Conservation (phyloP, 192 early-diverging fungal species). For the Obelidium mucronatum region DNA sequence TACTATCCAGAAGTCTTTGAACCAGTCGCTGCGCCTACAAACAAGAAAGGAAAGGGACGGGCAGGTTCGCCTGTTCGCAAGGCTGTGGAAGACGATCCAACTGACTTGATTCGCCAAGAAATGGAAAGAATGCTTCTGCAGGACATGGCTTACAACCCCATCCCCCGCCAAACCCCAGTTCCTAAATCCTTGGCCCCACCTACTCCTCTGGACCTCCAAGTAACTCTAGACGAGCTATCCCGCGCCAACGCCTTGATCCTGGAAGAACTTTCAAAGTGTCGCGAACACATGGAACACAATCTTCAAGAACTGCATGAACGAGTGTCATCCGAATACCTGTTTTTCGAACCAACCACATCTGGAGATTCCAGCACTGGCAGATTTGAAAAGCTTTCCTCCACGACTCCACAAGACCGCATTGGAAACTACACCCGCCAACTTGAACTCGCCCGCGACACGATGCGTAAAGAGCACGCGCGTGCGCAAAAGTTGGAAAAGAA, state of each 20-base stretch:
- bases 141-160: constrained; percentile 78
- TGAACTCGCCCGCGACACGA: constrained; percentile 67
- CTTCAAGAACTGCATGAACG: background rate
- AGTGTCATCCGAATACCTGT: background rate
- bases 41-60: background rate
- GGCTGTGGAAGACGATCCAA: background rate
- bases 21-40: background rate
- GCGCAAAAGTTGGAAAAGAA: constrained; percentile 91
- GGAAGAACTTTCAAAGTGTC: constrained; percentile 48
- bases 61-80: background rate
- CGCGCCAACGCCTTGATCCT: constrained; percentile 64
- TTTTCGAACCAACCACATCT: background rate
- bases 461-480: constrained; percentile 75
- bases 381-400: constrained; percentile 5
- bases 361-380: background rate
- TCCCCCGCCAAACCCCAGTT: constrained; percentile 64
- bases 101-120: constrained; percentile 71
- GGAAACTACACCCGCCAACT: constrained; percentile 30
- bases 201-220: constrained; percentile 38
- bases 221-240: constrained; percentile 67
- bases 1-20: constrained; percentile 48
- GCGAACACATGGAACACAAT: constrained; percentile 5
- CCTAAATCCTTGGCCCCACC: constrained; percentile 26
- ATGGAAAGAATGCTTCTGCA: constrained; percentile 71
- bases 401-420: constrained; percentile 4